Conservation (phyloP, 2,329 filamentous ascomycete species). For the Fusarium pseudograminearum region DNA sequence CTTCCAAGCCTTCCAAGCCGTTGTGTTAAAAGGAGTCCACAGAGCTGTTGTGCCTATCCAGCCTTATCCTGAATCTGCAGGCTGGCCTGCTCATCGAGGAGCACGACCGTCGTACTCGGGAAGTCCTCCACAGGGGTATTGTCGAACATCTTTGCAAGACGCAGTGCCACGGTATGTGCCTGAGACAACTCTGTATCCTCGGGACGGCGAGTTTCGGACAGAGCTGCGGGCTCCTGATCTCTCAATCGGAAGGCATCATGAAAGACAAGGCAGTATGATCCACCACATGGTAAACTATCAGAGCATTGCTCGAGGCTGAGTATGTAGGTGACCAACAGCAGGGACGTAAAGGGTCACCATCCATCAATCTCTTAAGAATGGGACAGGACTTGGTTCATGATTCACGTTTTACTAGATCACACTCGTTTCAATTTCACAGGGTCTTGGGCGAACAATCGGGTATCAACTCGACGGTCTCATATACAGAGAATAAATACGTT, state of each 20-base stretch:
- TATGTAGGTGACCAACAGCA: not conserved
- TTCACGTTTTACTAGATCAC: conserved; percentile 12
- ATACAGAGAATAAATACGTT: conserved; percentile 34
- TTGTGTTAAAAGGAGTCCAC: conserved; percentile 13
- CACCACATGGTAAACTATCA: conserved; percentile 19
- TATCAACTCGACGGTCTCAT: conserved; percentile 8
- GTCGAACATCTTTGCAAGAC: conserved; percentile 14
- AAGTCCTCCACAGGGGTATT: conserved; percentile 10
- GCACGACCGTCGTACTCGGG: conserved; percentile 3
- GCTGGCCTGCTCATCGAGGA: conserved; percentile 31
- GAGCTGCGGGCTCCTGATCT: conserved; percentile 25
- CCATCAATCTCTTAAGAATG: not conserved
- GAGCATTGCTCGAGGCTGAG: conserved; percentile 14
- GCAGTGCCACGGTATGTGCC: conserved; percentile 19
- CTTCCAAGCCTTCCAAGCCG: not conserved
- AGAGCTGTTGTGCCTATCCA: conserved; percentile 21
- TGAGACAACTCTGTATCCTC: conserved; percentile 13
- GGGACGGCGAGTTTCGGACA: conserved; percentile 5
- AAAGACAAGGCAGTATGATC: conserved; percentile 3
- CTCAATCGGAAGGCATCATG: not conserved
- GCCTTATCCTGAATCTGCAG: conserved; percentile 12
- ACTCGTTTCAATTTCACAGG: conserved; percentile 20
- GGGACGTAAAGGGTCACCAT: not conserved
- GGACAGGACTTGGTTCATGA: not conserved
- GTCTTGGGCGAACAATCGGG: not conserved